Conservation (phyloP, 1,284 basidiomycete genomes). For the Trametes pubescens region DNA sequence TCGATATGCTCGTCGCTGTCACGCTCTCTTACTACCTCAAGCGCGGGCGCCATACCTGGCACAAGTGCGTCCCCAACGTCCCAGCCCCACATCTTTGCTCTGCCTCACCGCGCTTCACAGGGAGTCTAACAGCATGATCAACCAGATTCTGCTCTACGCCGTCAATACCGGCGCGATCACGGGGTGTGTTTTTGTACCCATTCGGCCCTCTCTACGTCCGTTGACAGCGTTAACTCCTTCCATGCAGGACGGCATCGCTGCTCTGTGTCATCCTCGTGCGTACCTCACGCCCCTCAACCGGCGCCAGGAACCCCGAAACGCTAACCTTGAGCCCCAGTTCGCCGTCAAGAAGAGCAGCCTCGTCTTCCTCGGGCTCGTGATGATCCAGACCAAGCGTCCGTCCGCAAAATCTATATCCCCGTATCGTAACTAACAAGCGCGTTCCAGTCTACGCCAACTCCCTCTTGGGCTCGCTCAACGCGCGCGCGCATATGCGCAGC, state of each 20-base stretch:
- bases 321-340: slow-evolving; percentile 17
- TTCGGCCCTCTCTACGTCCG: background rate
- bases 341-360: slow-evolving; percentile 30
- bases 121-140: slow-evolving; percentile 28
- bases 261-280: slow-evolving; percentile 30
- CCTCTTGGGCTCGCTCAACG: slow-evolving; percentile 32
- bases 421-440: background rate
- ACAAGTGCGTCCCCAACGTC: slow-evolving; percentile 19
- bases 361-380: slow-evolving; percentile 31
- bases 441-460: slow-evolving; percentile 32
- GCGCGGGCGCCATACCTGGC: slow-evolving; percentile 23
- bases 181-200: slow-evolving; percentile 16
- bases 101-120: slow-evolving; percentile 1
- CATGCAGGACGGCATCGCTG: slow-evolving; percentile 25
- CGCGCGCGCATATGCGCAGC: slow-evolving; percentile 31
- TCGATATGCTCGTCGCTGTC: slow-evolving; percentile 29
- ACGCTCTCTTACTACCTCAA: slow-evolving; percentile 29
- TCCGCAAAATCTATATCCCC: background rate
- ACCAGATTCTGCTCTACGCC: slow-evolving; percentile 28
- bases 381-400: slow-evolving; percentile 31
- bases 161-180: slow-evolving; percentile 35
- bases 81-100: background rate
- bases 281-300: background rate
- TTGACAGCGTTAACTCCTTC: background rate
- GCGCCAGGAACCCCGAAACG: background rate